A percentile compares a stretch with the other conserved stretches of the same genome.
These are phyloP conservation scores for Exophiala sp. DNA, from an alignment of 2,329 filamentous ascomycete species.

Conservation along the genomic window DNA sequence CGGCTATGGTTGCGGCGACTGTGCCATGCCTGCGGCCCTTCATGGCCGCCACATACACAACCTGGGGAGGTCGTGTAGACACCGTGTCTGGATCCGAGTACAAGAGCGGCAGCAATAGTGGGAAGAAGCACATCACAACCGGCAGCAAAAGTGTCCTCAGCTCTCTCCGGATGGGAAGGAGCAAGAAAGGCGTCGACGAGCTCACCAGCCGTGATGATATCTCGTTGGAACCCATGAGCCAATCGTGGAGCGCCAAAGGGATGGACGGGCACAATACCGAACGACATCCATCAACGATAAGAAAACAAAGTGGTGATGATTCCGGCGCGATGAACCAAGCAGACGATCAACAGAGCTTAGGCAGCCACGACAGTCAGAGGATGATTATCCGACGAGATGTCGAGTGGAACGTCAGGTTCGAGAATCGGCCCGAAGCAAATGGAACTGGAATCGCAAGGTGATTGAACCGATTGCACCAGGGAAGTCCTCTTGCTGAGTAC, in stretches of 20 bases:
- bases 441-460: neutral
- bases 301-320: neutral
- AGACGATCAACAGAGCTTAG: neutral
- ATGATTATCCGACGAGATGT: slow-evolving; percentile 4
- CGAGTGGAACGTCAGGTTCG: neutral
- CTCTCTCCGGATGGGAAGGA: neutral
- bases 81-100: slow-evolving; percentile 1
- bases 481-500: too few species aligned
- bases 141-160: neutral
- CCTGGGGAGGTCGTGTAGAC: slow-evolving; percentile 30
- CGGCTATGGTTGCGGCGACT: neutral
- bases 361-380: neutral
- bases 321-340: too few species aligned
- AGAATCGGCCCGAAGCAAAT: neutral
- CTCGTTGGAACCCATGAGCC: neutral
- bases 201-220: neutral
- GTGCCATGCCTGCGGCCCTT: slow-evolving; percentile 3
- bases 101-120: slow-evolving; percentile 2
- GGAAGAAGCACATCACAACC: neutral
- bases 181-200: neutral
- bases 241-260: neutral
- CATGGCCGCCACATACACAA: slow-evolving; percentile 2
- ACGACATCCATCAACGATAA: neutral
- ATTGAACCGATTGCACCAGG: too few species aligned
- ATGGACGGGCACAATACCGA: neutral